phyloP scores from a whole-genome alignment of 2,329 filamentous ascomycete genomes.

The Curvularia lunata region DNA sequence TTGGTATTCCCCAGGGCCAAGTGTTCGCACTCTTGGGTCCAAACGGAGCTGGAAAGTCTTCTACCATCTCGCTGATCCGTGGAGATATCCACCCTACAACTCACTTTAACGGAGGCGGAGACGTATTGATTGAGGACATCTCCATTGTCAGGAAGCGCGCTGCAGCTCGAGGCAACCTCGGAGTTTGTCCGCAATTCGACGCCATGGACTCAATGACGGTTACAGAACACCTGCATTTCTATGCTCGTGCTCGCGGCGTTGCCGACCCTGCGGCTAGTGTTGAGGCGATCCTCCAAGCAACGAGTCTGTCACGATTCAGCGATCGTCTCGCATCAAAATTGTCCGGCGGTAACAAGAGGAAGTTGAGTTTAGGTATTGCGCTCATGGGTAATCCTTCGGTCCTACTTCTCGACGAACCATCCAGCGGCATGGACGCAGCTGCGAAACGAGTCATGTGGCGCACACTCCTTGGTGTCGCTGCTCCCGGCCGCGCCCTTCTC shows the following conservation, averaged over 20 bases:
- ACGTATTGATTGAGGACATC: slow-evolving; percentile 79
- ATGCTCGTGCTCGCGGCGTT: slow-evolving; percentile 83
- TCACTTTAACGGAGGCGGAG: slow-evolving; percentile 65
- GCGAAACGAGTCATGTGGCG: slow-evolving; percentile 94
- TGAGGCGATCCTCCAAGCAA: slow-evolving; percentile 75
- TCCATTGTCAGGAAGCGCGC: slow-evolving; percentile 76
- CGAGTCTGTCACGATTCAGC: slow-evolving; percentile 74
- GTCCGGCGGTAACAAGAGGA: slow-evolving; percentile 92
- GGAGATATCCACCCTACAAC: slow-evolving; percentile 80
- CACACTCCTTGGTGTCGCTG: slow-evolving; percentile 74
- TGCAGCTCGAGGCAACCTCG: slow-evolving; percentile 75
- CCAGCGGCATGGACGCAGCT: slow-evolving; percentile 85
- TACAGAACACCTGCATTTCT: slow-evolving; percentile 83
- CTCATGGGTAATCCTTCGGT: slow-evolving; percentile 91
- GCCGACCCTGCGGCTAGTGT: slow-evolving; percentile 79
- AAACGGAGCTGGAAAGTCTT: slow-evolving; percentile 90
- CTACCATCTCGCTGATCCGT: slow-evolving; percentile 85
- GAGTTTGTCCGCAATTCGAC: slow-evolving; percentile 80
- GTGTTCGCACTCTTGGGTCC: slow-evolving; percentile 89
- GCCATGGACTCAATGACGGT: slow-evolving; percentile 93
- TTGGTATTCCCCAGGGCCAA: slow-evolving; percentile 78
- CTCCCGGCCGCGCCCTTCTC: slow-evolving; percentile 76
- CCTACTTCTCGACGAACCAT: slow-evolving; percentile 86
- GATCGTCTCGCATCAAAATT: slow-evolving; percentile 78
- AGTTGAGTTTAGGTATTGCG: slow-evolving; percentile 85